phyloP scores from a whole-genome alignment of 495 filamentous ascomycete genomes.

The Penicillium atrosanguineum region DNA sequence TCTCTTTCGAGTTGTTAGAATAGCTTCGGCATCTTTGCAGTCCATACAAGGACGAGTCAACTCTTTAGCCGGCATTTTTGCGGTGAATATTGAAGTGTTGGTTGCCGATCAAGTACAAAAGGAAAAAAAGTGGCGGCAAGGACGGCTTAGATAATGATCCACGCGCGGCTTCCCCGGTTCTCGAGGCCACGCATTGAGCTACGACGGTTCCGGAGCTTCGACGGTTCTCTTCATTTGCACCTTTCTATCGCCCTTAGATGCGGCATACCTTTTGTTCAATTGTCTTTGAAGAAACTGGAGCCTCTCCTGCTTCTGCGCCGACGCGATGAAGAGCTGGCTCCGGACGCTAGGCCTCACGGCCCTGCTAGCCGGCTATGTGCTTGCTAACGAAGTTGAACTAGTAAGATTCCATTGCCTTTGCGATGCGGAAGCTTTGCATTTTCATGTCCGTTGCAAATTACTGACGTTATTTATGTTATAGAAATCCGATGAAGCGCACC shows the following conservation, averaged over 20 bases:
- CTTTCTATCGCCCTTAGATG: conserved; percentile 19
- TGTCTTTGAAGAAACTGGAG: conserved; percentile 23
- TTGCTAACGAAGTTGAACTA: conserved; percentile 63
- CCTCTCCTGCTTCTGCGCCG: conserved; percentile 26
- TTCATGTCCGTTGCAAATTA: conserved; percentile 5
- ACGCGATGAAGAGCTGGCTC: conserved; percentile 55
- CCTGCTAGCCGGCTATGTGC: conserved; percentile 50
- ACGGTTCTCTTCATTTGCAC: background rate
- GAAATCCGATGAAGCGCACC: conserved; percentile 72
- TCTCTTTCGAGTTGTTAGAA: conserved; percentile 41
- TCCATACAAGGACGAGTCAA: conserved; percentile 33
- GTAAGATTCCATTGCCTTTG: conserved; percentile 36
- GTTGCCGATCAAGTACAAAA: conserved; percentile 3
- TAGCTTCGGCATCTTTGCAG: conserved; percentile 40
- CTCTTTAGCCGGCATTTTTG: conserved; percentile 42
- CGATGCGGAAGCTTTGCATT: background rate
- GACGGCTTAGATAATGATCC: conserved; percentile 32
- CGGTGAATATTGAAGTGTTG: background rate
- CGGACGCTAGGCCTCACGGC: conserved; percentile 48
- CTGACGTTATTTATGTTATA: conserved; percentile 23
- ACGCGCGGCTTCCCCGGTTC: conserved; percentile 36
- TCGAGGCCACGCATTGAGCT: conserved; percentile 21
- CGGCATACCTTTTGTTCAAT: conserved; percentile 7
- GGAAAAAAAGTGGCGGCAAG: conserved; percentile 12
- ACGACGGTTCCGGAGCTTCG: conserved; percentile 23